Evolutionary conservation across 305 asterid genomes (phyloP), one percentile per base, ranked within the genome.

Genomic region (Vinca major): DNA sequence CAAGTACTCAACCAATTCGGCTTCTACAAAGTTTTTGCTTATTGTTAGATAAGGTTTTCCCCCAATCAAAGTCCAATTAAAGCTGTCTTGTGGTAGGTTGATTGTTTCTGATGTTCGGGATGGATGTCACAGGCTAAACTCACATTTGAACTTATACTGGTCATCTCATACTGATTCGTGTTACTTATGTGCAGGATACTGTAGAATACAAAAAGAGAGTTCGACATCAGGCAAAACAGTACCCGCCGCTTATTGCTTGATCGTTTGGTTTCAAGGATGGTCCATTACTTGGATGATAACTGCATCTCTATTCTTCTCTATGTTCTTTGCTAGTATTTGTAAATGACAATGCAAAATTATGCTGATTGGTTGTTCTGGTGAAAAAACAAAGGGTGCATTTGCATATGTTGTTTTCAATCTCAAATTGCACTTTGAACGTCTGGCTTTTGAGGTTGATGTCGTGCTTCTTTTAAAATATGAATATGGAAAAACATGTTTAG

Each of bases 191-290:
- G 85, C 87, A 88, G 95, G 95, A 88, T 72, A 53, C 72, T 36
- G 72, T 51, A 4, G 95, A 88, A 76, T 88, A 88, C 85, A 80
- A 79, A 80, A 86, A 73, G 80, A 77, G 85, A 74, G 88, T 88
- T 62, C 78, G 80, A 51, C 85, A 73, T 78, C 95, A 88, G 79
- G 90, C 95, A 13, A 84, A 83, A 78, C 83, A 51, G 73, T 88
- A 84, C 52, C 95, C 92, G 0, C 68, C 89, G 4, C 74, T 81
- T 53, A 57, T 88, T 14, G 74, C 52, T 12, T 49, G 26, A 26
- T 2, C 8, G 40, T 53, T 40, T 45, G 53, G 60, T 60, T 63
- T 47, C 64, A 57, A 52, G 20, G 62, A 65, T 71, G 61, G 68
- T 44, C 69, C n/a, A 49, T 44, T 40, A 40, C 44, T 37, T 36